These are phyloP conservation scores for Podaxis rugospora DNA, from an alignment of 768 basidiomycete genomes.

Conservation along the genomic window DNA sequence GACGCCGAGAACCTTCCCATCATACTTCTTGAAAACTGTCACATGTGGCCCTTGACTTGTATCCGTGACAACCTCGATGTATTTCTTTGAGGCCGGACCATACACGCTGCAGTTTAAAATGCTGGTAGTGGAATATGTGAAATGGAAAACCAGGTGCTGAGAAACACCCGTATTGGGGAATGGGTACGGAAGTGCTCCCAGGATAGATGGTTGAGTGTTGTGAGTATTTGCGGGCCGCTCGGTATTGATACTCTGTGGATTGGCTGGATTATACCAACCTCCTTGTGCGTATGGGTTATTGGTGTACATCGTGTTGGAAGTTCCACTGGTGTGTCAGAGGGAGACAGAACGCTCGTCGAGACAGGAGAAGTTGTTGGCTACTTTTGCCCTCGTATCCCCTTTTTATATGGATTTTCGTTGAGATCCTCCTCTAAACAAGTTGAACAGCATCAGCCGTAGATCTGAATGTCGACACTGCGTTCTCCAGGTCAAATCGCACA, in stretches of 20 bases:
- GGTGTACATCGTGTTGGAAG: conserved; percentile 11
- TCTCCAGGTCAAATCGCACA: background rate
- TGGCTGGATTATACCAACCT: conserved; percentile 13
- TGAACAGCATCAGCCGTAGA: too few species aligned
- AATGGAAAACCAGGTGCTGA: conserved; percentile 33
- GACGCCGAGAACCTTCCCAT: conserved; percentile 31
- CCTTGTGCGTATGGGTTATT: conserved; percentile 15
- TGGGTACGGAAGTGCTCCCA: conserved; percentile 16
- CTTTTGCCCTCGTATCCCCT: too few species aligned
- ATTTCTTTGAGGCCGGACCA: conserved; percentile 36
- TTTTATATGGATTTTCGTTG: too few species aligned
- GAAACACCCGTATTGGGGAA: background rate
- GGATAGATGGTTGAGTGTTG: conserved; percentile 10
- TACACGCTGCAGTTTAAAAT: conserved; percentile 40
- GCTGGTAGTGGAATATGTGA: conserved; percentile 33
- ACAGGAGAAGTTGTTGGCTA: background rate
- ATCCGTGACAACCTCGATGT: conserved; percentile 36
- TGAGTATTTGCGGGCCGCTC: conserved; percentile 10
- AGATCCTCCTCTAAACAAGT: too few species aligned
- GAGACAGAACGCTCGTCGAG: background rate
- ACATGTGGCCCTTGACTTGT: conserved; percentile 17
- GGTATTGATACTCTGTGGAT: conserved; percentile 13
- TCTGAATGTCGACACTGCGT: background rate
- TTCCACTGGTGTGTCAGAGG: background rate
- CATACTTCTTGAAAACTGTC: conserved; percentile 19